Base-by-base conservation (phyloP, 2,329 filamentous ascomycete genomes). In the Calonectria hawksworthii region DNA sequence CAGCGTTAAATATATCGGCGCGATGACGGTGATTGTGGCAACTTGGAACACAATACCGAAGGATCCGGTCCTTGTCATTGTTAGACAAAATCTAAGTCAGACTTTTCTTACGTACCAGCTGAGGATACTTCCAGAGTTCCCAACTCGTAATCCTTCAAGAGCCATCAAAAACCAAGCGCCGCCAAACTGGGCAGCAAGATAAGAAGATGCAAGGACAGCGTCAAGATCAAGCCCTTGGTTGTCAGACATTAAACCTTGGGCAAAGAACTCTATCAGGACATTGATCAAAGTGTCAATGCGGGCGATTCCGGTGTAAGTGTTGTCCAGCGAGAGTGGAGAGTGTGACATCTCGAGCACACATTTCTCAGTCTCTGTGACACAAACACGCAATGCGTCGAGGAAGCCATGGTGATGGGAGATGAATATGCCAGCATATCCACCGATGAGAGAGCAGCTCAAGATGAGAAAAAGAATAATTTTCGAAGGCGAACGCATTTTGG, bases 151-250 rank as follows among this genome's bases (percentile, higher is more conserved):
- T 0, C 77, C 77, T 41, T 79, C 77, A 0, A 79, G 67, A 0
- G 77, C 74, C 13, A 79, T 78, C 0, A 79, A 4, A 44, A 74
- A 78, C 77, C 77, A 79, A 11, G 76, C 77, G 11, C 77, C 77
- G 11, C 77, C 75, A 47, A 79, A 79, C n/a, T 79, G 77, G 18
- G 77, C 66, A 0, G 77, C 77, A 16, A 79, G 32, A n/a, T 79
- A 79, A 1, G 54, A 70, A 66, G 79, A 79, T 0, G 77, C 74
- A 0, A 79, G 14, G 5, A 79, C 36, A 0, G 77, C 76, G 8
- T 79, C 76, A 0, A 74, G 59, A 9, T 79, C 74, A 2, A 77
- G 36, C 0, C 63, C 56, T 4, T 73, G 38, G 1, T 21, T 9
- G 0, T 50, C 41, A 0, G 70, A 63, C 7, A 59, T 74, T 0